Conservation (phyloP, 805 yeast species). For the Barnettozyma siamensis region DNA sequence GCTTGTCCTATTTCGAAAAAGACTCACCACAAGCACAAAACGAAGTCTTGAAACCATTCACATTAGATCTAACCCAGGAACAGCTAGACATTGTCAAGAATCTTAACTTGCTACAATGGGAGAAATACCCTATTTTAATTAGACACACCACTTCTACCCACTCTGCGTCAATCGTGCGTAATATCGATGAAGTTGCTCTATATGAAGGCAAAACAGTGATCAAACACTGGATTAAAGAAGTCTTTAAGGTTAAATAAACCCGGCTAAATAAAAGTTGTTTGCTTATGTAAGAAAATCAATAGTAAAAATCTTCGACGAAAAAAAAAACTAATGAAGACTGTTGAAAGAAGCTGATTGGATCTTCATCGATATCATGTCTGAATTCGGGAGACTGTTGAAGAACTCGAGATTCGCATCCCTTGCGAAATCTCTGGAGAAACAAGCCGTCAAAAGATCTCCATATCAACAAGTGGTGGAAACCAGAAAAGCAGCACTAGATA, state of each 20-base stretch:
- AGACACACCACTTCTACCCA: constrained; percentile 64
- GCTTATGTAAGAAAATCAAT: constrained; percentile 1
- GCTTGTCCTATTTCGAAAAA: constrained; percentile 25
- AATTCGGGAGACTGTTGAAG: constrained; percentile 24
- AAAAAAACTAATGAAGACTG: too few relatives aligned
- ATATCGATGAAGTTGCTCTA: constrained; percentile 43
- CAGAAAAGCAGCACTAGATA: constrained; percentile 52
- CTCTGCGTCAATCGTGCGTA: constrained; percentile 76
- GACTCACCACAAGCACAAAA: constrained; percentile 15
- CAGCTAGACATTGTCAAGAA: constrained; percentile 50
- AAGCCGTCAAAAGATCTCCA: constrained; percentile 34
- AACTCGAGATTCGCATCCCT: constrained; percentile 31
- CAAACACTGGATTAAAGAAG: constrained; percentile 52
- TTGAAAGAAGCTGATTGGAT: background rate
- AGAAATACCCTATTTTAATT: constrained; percentile 65
- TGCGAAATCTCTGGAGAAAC: constrained; percentile 22
- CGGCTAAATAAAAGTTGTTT: background rate
- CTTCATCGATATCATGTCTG: too few relatives aligned
- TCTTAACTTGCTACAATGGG: constrained; percentile 60
- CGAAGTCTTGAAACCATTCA: constrained; percentile 19
- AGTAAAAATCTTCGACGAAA: constrained; percentile 3
- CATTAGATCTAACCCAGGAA: constrained; percentile 32
- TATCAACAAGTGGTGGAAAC: constrained; percentile 72
- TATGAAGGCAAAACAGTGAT: constrained; percentile 68
- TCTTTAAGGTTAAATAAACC: constrained; percentile 21